phyloP scores from a whole-genome alignment of 1,284 basidiomycete genomes.

The Ceratobasidium sp. region DNA sequence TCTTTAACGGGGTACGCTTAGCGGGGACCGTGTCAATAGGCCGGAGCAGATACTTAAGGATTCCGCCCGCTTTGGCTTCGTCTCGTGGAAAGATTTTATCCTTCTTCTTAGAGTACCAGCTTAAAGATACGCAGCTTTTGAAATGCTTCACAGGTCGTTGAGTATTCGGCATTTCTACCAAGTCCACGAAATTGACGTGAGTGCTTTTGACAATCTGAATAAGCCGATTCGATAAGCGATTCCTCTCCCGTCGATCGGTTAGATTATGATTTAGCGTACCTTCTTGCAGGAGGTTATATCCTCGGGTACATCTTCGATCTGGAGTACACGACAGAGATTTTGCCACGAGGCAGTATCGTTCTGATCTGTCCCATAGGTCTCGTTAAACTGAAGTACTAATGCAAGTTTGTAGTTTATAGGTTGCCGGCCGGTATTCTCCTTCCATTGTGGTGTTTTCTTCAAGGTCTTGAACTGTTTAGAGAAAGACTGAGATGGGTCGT shows the following conservation, averaged over 20 bases:
- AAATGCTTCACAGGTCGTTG: not conserved
- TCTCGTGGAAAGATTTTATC: constrained; percentile 5
- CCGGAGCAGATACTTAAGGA: constrained; percentile 26
- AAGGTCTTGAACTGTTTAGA: too few relatives aligned
- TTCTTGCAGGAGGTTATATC: not conserved
- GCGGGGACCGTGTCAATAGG: not conserved
- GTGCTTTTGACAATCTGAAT: not conserved
- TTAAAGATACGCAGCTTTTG: not conserved
- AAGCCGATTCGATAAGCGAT: not conserved
- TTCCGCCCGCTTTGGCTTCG: constrained; percentile 15
- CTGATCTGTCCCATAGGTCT: constrained; percentile 21
- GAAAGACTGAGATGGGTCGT: too few relatives aligned
- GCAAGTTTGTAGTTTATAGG: not conserved
- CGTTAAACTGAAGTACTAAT: constrained; percentile 9
- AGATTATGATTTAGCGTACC: not conserved
- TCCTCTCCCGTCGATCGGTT: too few relatives aligned
- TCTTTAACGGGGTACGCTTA: too few relatives aligned
- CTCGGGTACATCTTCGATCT: not conserved
- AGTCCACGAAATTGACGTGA: constrained; percentile 15
- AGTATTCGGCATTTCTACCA: constrained; percentile 21
- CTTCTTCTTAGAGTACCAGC: constrained; percentile 4
- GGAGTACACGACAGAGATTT: constrained; percentile 17
- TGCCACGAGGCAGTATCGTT: constrained; percentile 27
- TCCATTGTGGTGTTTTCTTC: not conserved
- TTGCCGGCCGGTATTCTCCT: not conserved